These are phyloP conservation scores for Nakazawaea anatomiae DNA, from an alignment of 805 yeast species.

Conservation along the genomic window DNA sequence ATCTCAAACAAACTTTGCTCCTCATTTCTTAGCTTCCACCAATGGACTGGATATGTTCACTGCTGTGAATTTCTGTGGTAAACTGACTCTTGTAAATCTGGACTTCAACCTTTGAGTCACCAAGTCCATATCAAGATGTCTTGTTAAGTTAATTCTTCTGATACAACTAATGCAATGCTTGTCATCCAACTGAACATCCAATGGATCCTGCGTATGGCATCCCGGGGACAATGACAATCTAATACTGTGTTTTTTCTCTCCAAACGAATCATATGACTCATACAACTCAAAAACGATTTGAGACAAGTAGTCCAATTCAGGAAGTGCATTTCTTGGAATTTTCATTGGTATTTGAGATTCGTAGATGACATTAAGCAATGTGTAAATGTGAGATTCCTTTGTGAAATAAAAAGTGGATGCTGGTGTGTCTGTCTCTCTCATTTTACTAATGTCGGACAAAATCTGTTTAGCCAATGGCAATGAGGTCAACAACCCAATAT, in stretches of 20 bases:
- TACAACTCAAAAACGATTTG: conserved; percentile 92
- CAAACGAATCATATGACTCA: conserved; percentile 66
- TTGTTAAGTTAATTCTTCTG: conserved; percentile 82
- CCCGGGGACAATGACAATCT: conserved; percentile 95
- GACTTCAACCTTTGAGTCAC: conserved; percentile 76
- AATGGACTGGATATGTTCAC: conserved; percentile 76
- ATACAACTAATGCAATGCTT: conserved; percentile 96
- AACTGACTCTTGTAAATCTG: conserved; percentile 77
- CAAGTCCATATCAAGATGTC: conserved; percentile 88
- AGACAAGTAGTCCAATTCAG: conserved; percentile 92
- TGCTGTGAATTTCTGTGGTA: conserved; percentile 90
- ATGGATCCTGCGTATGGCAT: conserved; percentile 95
- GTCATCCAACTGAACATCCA: conserved; percentile 93
- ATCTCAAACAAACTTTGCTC: neutral
- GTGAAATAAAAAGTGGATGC: conserved; percentile 90
- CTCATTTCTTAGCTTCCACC: conserved; percentile 14
- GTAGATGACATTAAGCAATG: conserved; percentile 82
- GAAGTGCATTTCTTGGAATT: conserved; percentile 89
- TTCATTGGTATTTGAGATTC: conserved; percentile 94
- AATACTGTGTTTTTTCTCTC: conserved; percentile 80
- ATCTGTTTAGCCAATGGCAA: conserved; percentile 90
- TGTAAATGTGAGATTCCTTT: conserved; percentile 94
- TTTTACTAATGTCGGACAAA: conserved; percentile 69
- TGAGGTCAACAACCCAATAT: conserved; percentile 90
- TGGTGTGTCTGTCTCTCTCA: conserved; percentile 74